These are phyloP conservation scores for Leccinum aurantiacum DNA, from an alignment of 768 basidiomycete genomes.

Conservation along the genomic window DNA sequence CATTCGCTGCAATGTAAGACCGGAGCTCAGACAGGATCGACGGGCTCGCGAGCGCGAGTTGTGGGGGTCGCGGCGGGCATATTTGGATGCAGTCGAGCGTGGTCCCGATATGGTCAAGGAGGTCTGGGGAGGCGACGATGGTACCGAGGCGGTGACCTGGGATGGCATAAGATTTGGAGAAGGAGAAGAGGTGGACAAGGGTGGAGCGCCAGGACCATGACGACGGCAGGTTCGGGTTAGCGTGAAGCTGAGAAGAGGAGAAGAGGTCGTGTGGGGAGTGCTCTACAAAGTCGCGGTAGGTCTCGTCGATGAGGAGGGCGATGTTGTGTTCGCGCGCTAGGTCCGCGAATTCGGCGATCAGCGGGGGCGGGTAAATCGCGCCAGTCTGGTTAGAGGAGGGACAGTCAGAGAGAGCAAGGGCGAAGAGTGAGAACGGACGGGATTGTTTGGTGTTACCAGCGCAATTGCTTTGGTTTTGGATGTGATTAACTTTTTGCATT, in stretches of 20 bases:
- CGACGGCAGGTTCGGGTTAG: not conserved
- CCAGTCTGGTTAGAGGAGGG: conserved; percentile 51
- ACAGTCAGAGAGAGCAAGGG: not conserved
- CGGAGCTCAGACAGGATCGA: conserved; percentile 50
- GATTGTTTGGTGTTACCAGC: conserved; percentile 78
- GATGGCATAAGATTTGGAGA: conserved; percentile 78
- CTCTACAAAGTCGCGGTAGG: conserved; percentile 80
- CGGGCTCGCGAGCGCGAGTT: conserved; percentile 57
- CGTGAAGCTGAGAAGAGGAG: conserved; percentile 18
- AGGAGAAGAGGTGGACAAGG: conserved; percentile 73
- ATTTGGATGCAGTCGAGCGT: conserved; percentile 80
- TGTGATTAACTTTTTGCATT: conserved; percentile 54
- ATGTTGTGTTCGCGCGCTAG: conserved; percentile 55
- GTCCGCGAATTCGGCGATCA: conserved; percentile 57
- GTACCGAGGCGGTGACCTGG: conserved; percentile 81
- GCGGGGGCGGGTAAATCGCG: conserved; percentile 56
- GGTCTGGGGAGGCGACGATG: conserved; percentile 56
- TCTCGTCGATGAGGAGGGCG: conserved; percentile 82
- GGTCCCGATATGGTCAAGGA: conserved; percentile 51
- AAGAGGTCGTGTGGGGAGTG: conserved; percentile 59
- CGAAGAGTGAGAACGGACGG: conserved; percentile 39
- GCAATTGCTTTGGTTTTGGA: conserved; percentile 64
- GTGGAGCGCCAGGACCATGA: conserved; percentile 55
- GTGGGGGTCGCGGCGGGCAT: conserved; percentile 72
- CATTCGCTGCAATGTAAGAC: conserved; percentile 52